Evolutionary conservation across 257 asterid species (phyloP).

Genomic region (Solanum clarkiae): DNA sequence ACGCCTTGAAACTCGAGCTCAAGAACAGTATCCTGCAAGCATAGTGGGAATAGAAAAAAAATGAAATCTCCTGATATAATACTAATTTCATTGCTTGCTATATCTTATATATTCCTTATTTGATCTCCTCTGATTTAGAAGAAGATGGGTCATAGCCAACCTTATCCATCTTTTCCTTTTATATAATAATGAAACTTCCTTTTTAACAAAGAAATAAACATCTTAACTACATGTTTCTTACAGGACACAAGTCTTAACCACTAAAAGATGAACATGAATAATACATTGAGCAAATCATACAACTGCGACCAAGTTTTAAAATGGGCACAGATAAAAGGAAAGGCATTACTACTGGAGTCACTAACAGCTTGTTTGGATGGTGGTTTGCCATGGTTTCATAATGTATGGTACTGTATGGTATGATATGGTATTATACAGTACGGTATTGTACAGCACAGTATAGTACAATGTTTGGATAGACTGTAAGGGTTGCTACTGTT

Average conservation of each 20-base stretch:
- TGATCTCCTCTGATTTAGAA: neutral
- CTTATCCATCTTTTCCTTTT: neutral
- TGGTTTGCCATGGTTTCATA: too few species aligned
- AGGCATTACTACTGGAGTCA: neutral
- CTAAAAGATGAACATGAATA: neutral
- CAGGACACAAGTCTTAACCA: neutral
- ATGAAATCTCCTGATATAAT: neutral
- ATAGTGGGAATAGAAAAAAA: slow-evolving; percentile 6
- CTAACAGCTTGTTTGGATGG: too few species aligned
- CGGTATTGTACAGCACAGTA: too few species aligned
- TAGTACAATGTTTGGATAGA: too few species aligned
- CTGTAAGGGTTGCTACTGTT: too few species aligned
- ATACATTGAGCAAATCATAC: neutral
- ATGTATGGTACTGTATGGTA: too few species aligned
- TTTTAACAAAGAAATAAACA: neutral
- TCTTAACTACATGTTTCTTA: neutral
- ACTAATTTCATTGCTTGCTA: neutral
- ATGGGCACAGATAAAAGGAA: neutral
- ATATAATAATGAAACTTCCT: neutral
- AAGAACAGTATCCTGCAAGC: slow-evolving; percentile 85
- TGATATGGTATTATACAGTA: too few species aligned
- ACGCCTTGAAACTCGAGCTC: slow-evolving; percentile 99
- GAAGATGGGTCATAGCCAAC: neutral
- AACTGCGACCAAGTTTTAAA: neutral
- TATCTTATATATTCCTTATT: neutral